A percentile compares a stretch with the other conserved stretches of the same genome.
Conservation (phyloP, 345 rosid genomes). For the Eucalyptus viminalis region DNA sequence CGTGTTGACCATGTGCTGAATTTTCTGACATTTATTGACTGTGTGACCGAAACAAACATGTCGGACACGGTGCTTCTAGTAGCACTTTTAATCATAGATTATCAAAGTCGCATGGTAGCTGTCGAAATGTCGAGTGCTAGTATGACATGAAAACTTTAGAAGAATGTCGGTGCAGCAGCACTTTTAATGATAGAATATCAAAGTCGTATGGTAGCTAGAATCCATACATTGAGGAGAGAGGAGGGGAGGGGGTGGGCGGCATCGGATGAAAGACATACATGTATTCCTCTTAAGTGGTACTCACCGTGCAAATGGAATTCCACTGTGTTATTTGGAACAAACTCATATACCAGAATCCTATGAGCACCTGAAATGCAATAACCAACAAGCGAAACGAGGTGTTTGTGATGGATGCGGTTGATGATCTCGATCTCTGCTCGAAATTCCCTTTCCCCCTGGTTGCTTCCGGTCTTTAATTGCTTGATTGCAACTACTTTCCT, state of each 20-base stretch:
- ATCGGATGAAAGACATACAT: neutral
- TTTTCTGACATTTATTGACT: no score
- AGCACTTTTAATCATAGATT: neutral
- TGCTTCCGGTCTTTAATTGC: constrained; percentile 50
- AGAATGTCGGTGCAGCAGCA: no score
- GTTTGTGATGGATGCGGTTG: constrained; percentile 50
- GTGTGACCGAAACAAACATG: no score
- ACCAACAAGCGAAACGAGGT: constrained; percentile 57
- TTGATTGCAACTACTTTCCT: constrained; percentile 50
- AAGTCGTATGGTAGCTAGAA: no score
- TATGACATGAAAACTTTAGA: no score
- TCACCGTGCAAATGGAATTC: neutral
- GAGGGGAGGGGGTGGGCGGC: fast-evolving
- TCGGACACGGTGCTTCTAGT: fast-evolving
- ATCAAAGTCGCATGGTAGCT: neutral
- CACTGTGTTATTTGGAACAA: neutral
- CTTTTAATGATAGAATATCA: no score
- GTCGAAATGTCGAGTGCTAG: no score
- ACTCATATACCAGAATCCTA: neutral
- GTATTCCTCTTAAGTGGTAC: neutral
- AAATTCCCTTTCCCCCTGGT: constrained; percentile 58
- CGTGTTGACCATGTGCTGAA: no score
- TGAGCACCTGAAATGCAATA: constrained; percentile 38
- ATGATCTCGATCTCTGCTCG: constrained; percentile 49
- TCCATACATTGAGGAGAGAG: no score